These are phyloP conservation scores for Conticribra guillardii DNA, from an alignment of 108 stramenopile species.

Conservation along the genomic window DNA sequence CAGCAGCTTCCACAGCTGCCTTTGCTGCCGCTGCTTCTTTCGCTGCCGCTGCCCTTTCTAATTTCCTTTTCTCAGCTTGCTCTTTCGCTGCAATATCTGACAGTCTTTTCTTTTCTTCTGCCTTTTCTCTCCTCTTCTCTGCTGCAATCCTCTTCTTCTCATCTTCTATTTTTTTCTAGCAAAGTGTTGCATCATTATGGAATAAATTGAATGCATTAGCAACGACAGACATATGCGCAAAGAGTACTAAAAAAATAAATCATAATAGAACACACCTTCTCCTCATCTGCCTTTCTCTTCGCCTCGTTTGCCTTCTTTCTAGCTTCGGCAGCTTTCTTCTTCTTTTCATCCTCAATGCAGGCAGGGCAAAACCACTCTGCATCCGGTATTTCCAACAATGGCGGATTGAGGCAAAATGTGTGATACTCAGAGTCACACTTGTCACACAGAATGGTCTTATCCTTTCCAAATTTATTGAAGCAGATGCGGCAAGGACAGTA, in stretches of 20 bases:
- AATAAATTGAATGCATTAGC: too few species aligned
- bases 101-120: slow-evolving; percentile 23
- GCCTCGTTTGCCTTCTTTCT: slow-evolving; percentile 17
- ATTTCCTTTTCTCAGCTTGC: background rate
- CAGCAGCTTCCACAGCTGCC: too few species aligned
- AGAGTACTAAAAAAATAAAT: background rate
- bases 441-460: slow-evolving; percentile 49
- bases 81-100: slow-evolving; percentile 1
- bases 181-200: too few species aligned
- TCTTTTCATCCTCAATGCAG: slow-evolving; percentile 48
- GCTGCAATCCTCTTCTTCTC: slow-evolving; percentile 30
- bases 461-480: slow-evolving; percentile 81
- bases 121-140: slow-evolving; percentile 17
- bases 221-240: too few species aligned
- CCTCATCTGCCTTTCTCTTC: slow-evolving; percentile 5
- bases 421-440: slow-evolving; percentile 55
- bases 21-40: too few species aligned
- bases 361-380: slow-evolving; percentile 47
- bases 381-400: slow-evolving; percentile 37
- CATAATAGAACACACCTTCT: slow-evolving; percentile 5
- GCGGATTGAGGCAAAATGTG: slow-evolving; percentile 45
- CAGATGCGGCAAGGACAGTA: slow-evolving; percentile 87
- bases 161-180: background rate
- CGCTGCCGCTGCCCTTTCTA: slow-evolving; percentile 1
- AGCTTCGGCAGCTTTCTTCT: slow-evolving; percentile 37